Percentiles rank a stretch among this genome's conserved stretches.
These are phyloP conservation scores for Parathielavia appendiculata DNA, from an alignment of 495 filamentous ascomycete species.

Conservation along the genomic window DNA sequence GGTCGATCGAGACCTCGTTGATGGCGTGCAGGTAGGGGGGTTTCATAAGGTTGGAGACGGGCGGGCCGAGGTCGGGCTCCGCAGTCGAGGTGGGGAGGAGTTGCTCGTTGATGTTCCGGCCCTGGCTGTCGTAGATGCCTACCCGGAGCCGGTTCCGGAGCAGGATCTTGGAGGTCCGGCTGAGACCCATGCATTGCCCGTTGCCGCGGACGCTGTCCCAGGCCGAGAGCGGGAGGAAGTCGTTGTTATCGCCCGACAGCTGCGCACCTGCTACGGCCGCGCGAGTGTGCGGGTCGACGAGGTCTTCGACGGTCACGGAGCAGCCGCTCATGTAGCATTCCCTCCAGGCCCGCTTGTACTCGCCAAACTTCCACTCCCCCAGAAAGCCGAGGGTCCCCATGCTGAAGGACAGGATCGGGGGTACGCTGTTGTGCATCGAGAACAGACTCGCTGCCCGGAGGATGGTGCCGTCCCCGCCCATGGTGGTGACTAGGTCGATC, in stretches of 20 bases:
- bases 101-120: conserved; percentile 47
- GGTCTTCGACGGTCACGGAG: conserved; percentile 44
- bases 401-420: conserved; percentile 89
- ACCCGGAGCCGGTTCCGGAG: conserved; percentile 82
- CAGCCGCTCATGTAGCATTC: conserved; percentile 93
- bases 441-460: conserved; percentile 88
- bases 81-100: conserved; percentile 43
- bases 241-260: conserved; percentile 1
- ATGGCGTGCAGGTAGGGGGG: conserved; percentile 66
- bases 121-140: conserved; percentile 63
- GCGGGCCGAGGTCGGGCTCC: conserved; percentile 37
- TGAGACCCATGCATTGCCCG: conserved; percentile 75
- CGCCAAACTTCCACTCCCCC: conserved; percentile 91
- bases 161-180: conserved; percentile 68
- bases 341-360: conserved; percentile 83
- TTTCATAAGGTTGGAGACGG: conserved; percentile 13
- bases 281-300: conserved; percentile 43
- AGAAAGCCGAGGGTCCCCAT: conserved; percentile 96
- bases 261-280: conserved; percentile 23
- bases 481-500: conserved; percentile 77
- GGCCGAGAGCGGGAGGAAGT: conserved; percentile 18
- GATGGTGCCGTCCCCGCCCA: conserved; percentile 95
- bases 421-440: conserved; percentile 71
- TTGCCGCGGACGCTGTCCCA: conserved; percentile 77
- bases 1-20: conserved; percentile 92